Evolutionary conservation across 441 rosid genomes (phyloP).

Genomic region (Metrosideros polymorpha): DNA sequence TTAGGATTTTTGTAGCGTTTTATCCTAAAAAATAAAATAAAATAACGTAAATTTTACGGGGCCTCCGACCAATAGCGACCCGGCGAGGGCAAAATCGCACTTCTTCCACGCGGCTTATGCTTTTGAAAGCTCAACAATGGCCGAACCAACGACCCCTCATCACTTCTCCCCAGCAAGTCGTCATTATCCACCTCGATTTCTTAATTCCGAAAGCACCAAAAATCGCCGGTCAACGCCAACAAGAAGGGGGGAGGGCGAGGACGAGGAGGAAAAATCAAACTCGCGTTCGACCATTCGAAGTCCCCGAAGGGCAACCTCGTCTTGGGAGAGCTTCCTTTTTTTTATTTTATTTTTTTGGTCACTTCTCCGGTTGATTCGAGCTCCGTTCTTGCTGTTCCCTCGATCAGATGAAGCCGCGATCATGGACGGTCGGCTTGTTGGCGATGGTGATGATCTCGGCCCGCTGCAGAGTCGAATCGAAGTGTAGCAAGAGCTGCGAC

Average conservation of each 20-base stretch:
- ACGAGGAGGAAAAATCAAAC: not conserved
- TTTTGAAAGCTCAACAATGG: not conserved
- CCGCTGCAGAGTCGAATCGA: conserved; percentile 20
- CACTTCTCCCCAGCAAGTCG: not conserved
- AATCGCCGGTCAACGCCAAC: not conserved
- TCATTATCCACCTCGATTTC: not conserved
- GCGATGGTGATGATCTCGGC: not conserved
- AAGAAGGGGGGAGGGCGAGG: not conserved
- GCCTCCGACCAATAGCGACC: no score
- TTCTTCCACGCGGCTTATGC: no score
- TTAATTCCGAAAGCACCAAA: not conserved
- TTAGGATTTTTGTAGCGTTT: no score
- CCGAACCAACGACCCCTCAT: not conserved
- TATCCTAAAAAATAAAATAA: no score
- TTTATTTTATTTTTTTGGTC: no score
- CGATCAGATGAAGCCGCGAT: not conserved
- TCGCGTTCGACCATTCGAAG: not conserved
- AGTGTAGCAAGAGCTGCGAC: conserved; percentile 36
- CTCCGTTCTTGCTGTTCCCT: not conserved
- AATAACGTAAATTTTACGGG: no score
- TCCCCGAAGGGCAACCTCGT: not conserved
- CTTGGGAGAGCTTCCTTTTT: not conserved
- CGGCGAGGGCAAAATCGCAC: no score
- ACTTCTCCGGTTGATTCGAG: not conserved
- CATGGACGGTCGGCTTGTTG: not conserved